These are phyloP conservation scores for Cucurbitaria berberidis DNA, from an alignment of 2,329 filamentous ascomycete species.

Conservation along the genomic window DNA sequence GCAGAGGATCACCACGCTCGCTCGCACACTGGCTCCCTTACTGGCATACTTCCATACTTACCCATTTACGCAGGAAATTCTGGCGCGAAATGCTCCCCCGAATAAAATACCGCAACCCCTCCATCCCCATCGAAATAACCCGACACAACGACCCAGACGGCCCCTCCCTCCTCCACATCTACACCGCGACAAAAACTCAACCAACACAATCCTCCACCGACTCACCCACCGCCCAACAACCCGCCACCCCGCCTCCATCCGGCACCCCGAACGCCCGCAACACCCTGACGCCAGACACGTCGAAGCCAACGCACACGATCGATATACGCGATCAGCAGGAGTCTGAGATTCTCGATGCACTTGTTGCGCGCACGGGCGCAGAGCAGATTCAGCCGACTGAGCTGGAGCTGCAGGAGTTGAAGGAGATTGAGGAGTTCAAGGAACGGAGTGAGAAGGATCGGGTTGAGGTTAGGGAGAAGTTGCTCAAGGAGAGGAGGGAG, in stretches of 20 bases:
- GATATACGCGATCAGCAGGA: constrained; percentile 68
- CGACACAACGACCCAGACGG: constrained; percentile 60
- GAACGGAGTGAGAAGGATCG: constrained; percentile 62
- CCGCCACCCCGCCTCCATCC: constrained; percentile 20
- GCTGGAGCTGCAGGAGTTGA: constrained; percentile 66
- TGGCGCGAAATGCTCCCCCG: constrained; percentile 82
- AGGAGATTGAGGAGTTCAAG: constrained; percentile 62
- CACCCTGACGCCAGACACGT: constrained; percentile 36
- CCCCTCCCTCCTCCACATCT: constrained; percentile 41
- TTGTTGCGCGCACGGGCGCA: constrained; percentile 69
- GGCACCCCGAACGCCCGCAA: constrained; percentile 30
- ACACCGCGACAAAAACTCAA: constrained; percentile 35
- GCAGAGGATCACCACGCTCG: too few relatives aligned
- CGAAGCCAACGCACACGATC: constrained; percentile 52
- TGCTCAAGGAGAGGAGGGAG: constrained; percentile 67
- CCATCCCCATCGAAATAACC: constrained; percentile 80
- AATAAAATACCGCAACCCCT: constrained; percentile 93
- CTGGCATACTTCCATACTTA: constrained; percentile 6
- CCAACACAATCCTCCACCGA: constrained; percentile 13
- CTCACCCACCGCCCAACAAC: constrained; percentile 23
- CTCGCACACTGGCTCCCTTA: too few relatives aligned
- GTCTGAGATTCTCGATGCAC: constrained; percentile 66
- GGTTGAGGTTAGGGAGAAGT: constrained; percentile 58
- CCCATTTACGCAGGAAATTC: constrained; percentile 72
- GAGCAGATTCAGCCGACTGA: constrained; percentile 61